Evolutionary conservation across 2,329 filamentous ascomycete species (phyloP).

Genomic region (Talaromyces rugulosus): DNA sequence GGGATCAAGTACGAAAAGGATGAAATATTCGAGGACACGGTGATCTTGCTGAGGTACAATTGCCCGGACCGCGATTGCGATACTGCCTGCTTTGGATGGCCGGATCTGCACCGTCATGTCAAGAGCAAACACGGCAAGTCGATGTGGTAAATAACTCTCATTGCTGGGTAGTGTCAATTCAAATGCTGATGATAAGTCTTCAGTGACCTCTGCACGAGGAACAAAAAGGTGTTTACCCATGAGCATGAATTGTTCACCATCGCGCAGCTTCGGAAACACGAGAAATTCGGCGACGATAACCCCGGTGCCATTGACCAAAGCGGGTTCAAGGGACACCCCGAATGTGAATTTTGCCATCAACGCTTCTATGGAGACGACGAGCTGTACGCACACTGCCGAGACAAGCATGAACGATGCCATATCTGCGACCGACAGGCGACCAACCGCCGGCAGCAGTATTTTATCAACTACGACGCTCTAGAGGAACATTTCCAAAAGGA

Average conservation of each 20-base stretch:
- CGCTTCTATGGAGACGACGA: slow-evolving; percentile 96
- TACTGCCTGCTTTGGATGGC: slow-evolving; percentile 78
- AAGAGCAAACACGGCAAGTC: slow-evolving; percentile 76
- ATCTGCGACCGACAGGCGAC: slow-evolving; percentile 72
- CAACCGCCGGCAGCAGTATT: slow-evolving; percentile 77
- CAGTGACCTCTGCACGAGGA: slow-evolving; percentile 79
- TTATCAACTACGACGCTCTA: slow-evolving; percentile 78
- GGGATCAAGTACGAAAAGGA: slow-evolving; percentile 87
- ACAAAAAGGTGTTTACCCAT: slow-evolving; percentile 98
- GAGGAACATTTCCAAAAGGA: slow-evolving; percentile 83
- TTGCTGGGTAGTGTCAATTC: not conserved
- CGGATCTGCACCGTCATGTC: slow-evolving; percentile 76
- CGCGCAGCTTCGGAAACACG: slow-evolving; percentile 77
- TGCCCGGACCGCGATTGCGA: slow-evolving; percentile 83
- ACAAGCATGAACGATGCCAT: slow-evolving; percentile 92
- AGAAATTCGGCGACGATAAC: slow-evolving; percentile 84
- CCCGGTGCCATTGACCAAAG: slow-evolving; percentile 88
- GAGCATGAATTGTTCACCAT: slow-evolving; percentile 90
- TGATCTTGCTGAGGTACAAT: slow-evolving; percentile 86
- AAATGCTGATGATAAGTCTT: not conserved
- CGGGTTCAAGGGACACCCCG: slow-evolving; percentile 91
- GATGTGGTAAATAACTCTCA: slow-evolving; percentile 60
- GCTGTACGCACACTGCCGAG: slow-evolving; percentile 85
- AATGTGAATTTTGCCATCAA: slow-evolving; percentile 87
- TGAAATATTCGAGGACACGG: slow-evolving; percentile 86